Base-by-base conservation (phyloP, 805 yeast species). In the Clavispora phyllophila region DNA sequence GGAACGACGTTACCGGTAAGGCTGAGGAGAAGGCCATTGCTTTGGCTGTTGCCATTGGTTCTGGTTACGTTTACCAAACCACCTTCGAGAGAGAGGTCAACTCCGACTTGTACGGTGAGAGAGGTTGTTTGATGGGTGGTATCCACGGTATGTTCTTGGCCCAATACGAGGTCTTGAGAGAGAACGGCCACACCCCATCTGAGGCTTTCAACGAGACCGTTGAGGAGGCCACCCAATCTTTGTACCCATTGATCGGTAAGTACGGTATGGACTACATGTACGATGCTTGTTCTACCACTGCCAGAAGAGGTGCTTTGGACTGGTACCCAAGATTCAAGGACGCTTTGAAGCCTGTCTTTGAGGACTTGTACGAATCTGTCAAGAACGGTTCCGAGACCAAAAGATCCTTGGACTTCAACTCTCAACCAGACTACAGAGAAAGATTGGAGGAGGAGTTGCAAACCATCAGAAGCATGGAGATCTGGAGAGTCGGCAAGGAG, bases 221-320 rank as follows among this genome's bases (percentile, higher is more conserved):
- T 58, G 99, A 93, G 81, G 99, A 93, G 79, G 99, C 99, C 56
- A 93, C 99, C 54, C 99, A 93, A 79, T 93, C 98, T 45, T 81
- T 93, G 64, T 93, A 93, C 87, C 99, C 99, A 75, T 84, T 93
- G 79, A 73, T 93, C 61, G 99, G 99, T 76, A 89, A 88, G 76
- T 87, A 93, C 82, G 99, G 99, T 78, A 93, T 93, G 99, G 99
- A 93, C 77, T 93, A 93, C 91, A 93, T 93, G 99, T 93, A 93
- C 83, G 98, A 93, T 69, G 99, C 99, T 63, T 93, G 99, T 78
- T 93, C 99, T 58, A 93, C 99, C 66, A 93, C 99, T 58, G 99
- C 99, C 64, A 89, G 98, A 82, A 88, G 99, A 79, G 99, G 99
- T 82, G 99, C 99, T 68, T 82, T 93, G 63, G 99, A 93, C 80